These are phyloP conservation scores for Aspergillus tubingensis DNA, from an alignment of 2,329 filamentous ascomycete species.

Conservation along the genomic window DNA sequence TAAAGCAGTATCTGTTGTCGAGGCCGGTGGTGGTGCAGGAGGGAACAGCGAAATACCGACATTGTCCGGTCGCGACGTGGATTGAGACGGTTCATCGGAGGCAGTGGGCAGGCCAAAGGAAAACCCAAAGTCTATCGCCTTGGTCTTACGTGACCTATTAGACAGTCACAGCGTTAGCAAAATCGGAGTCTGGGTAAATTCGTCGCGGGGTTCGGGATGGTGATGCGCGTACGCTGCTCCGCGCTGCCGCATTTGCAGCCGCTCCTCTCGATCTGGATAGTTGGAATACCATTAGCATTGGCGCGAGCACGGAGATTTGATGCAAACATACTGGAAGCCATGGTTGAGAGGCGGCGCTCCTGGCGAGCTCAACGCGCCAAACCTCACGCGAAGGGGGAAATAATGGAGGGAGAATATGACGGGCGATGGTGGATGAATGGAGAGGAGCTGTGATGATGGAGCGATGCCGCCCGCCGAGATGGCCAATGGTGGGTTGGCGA, in stretches of 20 bases:
- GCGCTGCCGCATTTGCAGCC: constrained; percentile 58
- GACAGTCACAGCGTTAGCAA: constrained; percentile 24
- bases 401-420: neutral
- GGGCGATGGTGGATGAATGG: constrained; percentile 10
- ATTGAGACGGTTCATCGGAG: constrained; percentile 21
- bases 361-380: constrained; percentile 35
- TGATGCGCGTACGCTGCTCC: constrained; percentile 55
- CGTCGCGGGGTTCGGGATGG: constrained; percentile 26
- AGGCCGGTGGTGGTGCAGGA: constrained; percentile 22
- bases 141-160: constrained; percentile 50
- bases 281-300: constrained; percentile 7
- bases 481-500: neutral
- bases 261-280: constrained; percentile 53
- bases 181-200: constrained; percentile 12
- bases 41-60: constrained; percentile 21
- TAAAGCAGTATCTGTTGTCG: constrained; percentile 14
- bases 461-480: constrained; percentile 6
- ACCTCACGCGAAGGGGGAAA: constrained; percentile 19
- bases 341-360: constrained; percentile 34
- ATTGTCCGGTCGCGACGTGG: constrained; percentile 30
- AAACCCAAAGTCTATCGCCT: constrained; percentile 54
- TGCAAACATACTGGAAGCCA: constrained; percentile 41
- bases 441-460: constrained; percentile 12
- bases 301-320: neutral
- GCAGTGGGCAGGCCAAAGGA: constrained; percentile 42